A percentile compares a stretch with the other conserved stretches of the same genome.
Evolutionary conservation across 2,329 filamentous ascomycete genomes (phyloP).

Genomic region (Teratosphaeria nubilosa): DNA sequence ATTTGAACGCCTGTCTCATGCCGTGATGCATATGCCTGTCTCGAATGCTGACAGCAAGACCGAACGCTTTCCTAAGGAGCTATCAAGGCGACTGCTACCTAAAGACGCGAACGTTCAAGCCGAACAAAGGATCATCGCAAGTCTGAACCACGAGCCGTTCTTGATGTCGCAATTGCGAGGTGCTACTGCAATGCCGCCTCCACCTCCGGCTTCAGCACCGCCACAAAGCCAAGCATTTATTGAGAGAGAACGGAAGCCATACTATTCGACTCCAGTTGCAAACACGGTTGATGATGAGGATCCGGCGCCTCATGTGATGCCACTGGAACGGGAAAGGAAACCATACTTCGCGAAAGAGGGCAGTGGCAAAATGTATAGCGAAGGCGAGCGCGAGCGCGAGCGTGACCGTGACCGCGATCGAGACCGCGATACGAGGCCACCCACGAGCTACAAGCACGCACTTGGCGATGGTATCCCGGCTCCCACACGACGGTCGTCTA

Average conservation of each 20-base stretch:
- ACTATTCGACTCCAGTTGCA: constrained; percentile 22
- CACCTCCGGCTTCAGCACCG: constrained; percentile 18
- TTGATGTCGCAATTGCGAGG: constrained; percentile 34
- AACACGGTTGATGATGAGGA: constrained; percentile 27
- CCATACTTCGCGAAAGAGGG: constrained; percentile 53
- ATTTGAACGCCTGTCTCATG: constrained; percentile 56
- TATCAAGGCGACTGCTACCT: constrained; percentile 65
- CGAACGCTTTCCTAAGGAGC: constrained; percentile 68
- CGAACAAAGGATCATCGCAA: constrained; percentile 50
- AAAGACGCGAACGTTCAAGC: constrained; percentile 45
- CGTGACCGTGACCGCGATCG: constrained; percentile 2
- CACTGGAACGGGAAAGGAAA: constrained; percentile 56
- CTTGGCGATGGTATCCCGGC: not conserved
- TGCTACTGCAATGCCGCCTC: constrained; percentile 23
- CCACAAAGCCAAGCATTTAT: constrained; percentile 18
- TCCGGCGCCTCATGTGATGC: constrained; percentile 33
- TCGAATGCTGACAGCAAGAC: constrained; percentile 52
- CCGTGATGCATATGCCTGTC: constrained; percentile 63
- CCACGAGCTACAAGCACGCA: constrained; percentile 1
- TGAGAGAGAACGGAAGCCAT: constrained; percentile 33
- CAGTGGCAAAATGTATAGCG: constrained; percentile 45
- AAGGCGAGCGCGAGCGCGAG: not conserved
- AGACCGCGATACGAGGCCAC: constrained; percentile 2
- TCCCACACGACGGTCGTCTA: constrained; percentile 3
- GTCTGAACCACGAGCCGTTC: constrained; percentile 28